phyloP scores from a whole-genome alignment of 2,329 filamentous ascomycete genomes.

The Pseudocercospora ulei region DNA sequence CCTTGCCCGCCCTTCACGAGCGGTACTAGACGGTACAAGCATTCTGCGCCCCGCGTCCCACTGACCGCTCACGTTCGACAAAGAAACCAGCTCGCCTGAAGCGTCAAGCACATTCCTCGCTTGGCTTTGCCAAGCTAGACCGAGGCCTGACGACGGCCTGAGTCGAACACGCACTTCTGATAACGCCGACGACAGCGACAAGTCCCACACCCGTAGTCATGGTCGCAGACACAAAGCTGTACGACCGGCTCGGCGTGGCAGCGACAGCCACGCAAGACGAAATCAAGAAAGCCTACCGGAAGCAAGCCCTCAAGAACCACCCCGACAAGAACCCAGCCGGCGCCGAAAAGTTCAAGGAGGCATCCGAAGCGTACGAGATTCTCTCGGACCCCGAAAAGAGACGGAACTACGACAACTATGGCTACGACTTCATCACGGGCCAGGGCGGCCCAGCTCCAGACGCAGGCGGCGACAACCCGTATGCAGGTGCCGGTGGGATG shows the following conservation, averaged over 20 bases:
- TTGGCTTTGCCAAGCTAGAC: conserved; percentile 6
- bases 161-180: conserved; percentile 7
- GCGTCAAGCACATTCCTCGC: conserved; percentile 5
- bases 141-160: conserved; percentile 11
- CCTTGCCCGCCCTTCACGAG: too few relatives aligned
- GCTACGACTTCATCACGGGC: conserved; percentile 68
- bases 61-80: too few relatives aligned
- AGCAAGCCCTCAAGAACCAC: conserved; percentile 72
- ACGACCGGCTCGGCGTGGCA: conserved; percentile 73
- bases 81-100: conserved; percentile 9
- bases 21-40: too few relatives aligned
- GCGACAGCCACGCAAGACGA: conserved; percentile 78
- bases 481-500: conserved; percentile 45
- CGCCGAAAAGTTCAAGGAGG: conserved; percentile 93
- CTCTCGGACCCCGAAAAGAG: conserved; percentile 94
- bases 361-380: conserved; percentile 95
- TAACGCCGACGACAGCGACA: conserved; percentile 33
- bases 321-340: conserved; percentile 93
- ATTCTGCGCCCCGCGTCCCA: too few relatives aligned
- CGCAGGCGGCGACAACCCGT: conserved; percentile 38
- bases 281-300: conserved; percentile 92
- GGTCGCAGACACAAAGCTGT: conserved; percentile 92
- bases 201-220: conserved; percentile 61
- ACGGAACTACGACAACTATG: conserved; percentile 88
- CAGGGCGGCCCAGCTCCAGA: conserved; percentile 46